Percentiles rank a stretch among this genome's conserved stretches.
phyloP scores from a whole-genome alignment of 2,329 filamentous ascomycete genomes.

The Diaporthe amygdali region DNA sequence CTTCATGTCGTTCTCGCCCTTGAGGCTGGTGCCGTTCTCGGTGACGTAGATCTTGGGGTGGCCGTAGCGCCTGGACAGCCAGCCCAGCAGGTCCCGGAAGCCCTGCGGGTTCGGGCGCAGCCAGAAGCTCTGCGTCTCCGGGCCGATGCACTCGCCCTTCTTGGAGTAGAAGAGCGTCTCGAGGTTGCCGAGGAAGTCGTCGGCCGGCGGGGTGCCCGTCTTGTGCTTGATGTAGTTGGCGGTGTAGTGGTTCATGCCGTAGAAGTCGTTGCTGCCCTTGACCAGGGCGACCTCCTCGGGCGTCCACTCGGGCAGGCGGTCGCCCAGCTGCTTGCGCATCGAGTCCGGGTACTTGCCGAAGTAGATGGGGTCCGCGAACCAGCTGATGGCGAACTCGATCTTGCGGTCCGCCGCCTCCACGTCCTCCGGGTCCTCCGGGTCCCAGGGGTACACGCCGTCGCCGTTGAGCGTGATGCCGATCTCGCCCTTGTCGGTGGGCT shows the following conservation, averaged over 20 bases:
- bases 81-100: conserved; percentile 78
- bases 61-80: conserved; percentile 78
- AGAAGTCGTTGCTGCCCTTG: conserved; percentile 88
- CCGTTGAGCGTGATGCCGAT: conserved; percentile 91
- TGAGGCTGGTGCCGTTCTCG: conserved; percentile 85
- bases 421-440: conserved; percentile 75
- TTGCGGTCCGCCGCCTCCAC: conserved; percentile 79
- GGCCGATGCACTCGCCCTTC: conserved; percentile 74
- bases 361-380: conserved; percentile 91
- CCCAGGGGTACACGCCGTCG: conserved; percentile 84
- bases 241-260: conserved; percentile 94
- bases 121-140: conserved; percentile 84
- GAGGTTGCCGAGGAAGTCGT: conserved; percentile 78
- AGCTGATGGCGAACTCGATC: conserved; percentile 85
- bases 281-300: conserved; percentile 75
- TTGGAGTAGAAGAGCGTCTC: conserved; percentile 76
- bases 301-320: conserved; percentile 77
- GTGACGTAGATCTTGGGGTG: conserved; percentile 84
- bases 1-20: conserved; percentile 79
- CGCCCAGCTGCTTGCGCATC: conserved; percentile 81
- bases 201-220: conserved; percentile 60
- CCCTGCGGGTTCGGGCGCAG: conserved; percentile 76
- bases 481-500: conserved; percentile 71
- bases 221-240: conserved; percentile 85
- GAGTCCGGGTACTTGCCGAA: conserved; percentile 82